Conservation (phyloP, 805 yeast genomes). For the Yamadazyma tumulicola region DNA sequence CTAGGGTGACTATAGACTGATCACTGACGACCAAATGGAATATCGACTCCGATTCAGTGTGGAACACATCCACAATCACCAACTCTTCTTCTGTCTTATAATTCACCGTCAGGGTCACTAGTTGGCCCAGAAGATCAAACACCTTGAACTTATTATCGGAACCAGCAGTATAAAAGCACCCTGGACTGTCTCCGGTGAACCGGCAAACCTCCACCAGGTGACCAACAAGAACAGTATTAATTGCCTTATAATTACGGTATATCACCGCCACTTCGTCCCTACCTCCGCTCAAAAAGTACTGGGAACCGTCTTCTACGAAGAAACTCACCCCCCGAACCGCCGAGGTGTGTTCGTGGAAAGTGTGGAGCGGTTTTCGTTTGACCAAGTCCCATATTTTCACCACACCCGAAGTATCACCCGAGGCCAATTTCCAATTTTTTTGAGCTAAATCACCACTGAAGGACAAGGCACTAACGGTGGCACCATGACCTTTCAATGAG, state of each 20-base stretch:
- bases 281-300: slow-evolving; percentile 72
- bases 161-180: slow-evolving; percentile 63
- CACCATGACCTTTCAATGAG: slow-evolving; percentile 88
- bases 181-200: slow-evolving; percentile 27
- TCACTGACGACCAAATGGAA: slow-evolving; percentile 68
- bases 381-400: slow-evolving; percentile 63
- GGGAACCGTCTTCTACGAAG: slow-evolving; percentile 45
- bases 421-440: slow-evolving; percentile 69
- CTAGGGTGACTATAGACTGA: slow-evolving; percentile 57
- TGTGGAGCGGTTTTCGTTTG: slow-evolving; percentile 63
- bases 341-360: slow-evolving; percentile 69
- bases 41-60: slow-evolving; percentile 21
- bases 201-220: slow-evolving; percentile 75
- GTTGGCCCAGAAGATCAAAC: slow-evolving; percentile 55
- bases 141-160: slow-evolving; percentile 64
- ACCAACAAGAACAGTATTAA: slow-evolving; percentile 65
- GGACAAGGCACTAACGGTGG: slow-evolving; percentile 69
- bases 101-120: slow-evolving; percentile 41
- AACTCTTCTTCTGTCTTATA: slow-evolving; percentile 73
- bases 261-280: slow-evolving; percentile 75
- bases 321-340: slow-evolving; percentile 87
- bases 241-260: slow-evolving; percentile 54
- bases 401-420: slow-evolving; percentile 61
- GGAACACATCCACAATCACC: slow-evolving; percentile 57
- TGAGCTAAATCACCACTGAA: slow-evolving; percentile 74